Base-by-base conservation (phyloP, 106 monocot genomes). In the Gastrodia elata region DNA sequence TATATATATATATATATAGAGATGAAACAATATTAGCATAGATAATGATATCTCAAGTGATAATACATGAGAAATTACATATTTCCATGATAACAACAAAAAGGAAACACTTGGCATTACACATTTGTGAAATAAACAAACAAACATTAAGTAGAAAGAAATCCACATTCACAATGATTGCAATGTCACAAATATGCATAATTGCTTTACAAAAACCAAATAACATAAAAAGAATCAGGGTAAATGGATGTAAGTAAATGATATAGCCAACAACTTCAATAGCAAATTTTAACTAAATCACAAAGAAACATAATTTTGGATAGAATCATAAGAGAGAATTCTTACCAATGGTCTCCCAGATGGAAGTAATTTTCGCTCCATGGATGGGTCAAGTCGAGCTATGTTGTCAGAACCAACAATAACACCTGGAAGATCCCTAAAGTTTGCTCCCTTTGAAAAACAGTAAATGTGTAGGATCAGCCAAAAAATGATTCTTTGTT, bases 391-490 rank as follows among this genome's bases (percentile, higher is more conserved):
- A 71, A 85, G 74, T 22, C 71, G 70, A 73, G 71, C 84, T 58
- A 65, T 80, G 73, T 92, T 92, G 57, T 91, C 83, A 46, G 84
- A 36, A 33, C 76, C 77, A 74, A 95, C 80, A 73, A 87, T 43
- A 41, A 95, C 75, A 64, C 94, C 94, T 40, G 89, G 85, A 37
- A 95, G 91, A 71, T 95, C 91, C 70, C 91, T 84, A 71, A 85
- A 91, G 68, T 87, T 91, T 79, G 94, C 94, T 73, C 73, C 73
- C 56, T 52, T 36, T 2, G 37, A 73, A 9, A 56, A 26, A 38
- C 20, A 28, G 0, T 18, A 16, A 0, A 49, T 0, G 18, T 52
- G n/a, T 48, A 48, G 11, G 1, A 18, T 69, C 2, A 69, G 11
- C 8, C 10, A 18, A 38, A 40, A 35, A 26, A 40, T 6, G 26